Evolutionary conservation across 371 early-diverging fungal species (phyloP).

Genomic region (Mucor circinelloides): DNA sequence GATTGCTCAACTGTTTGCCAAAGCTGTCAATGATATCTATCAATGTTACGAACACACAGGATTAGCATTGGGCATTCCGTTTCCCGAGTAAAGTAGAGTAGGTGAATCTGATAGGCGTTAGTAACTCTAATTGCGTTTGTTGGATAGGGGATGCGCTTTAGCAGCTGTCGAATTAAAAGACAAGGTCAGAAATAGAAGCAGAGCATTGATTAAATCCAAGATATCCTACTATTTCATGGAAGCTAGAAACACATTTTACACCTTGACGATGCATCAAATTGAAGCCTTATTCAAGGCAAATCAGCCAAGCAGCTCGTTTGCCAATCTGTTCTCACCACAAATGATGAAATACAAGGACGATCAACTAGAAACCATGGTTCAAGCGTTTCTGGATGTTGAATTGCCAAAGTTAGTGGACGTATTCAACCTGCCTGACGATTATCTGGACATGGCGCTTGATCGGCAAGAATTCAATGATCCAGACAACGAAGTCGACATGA

Average conservation of each 20-base stretch:
- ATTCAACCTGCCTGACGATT: slow-evolving; percentile 7
- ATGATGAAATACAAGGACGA: slow-evolving; percentile 5
- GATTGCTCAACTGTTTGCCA: neutral
- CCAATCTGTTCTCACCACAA: slow-evolving; percentile 3
- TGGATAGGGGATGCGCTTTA: slow-evolving; percentile 18
- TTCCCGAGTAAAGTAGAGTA: slow-evolving; percentile 11
- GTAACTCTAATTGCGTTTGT: neutral
- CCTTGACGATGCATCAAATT: neutral
- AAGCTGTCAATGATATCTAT: slow-evolving; percentile 12
- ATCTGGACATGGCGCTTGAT: neutral
- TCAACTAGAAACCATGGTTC: slow-evolving; percentile 8
- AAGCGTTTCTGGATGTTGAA: slow-evolving; percentile 7
- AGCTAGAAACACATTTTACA: neutral
- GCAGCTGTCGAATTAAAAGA: slow-evolving; percentile 11
- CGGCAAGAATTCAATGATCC: neutral
- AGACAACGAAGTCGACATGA: neutral
- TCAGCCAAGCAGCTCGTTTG: neutral
- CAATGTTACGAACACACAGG: slow-evolving; percentile 10
- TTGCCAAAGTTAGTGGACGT: slow-evolving; percentile 7
- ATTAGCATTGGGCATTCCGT: slow-evolving; percentile 6
- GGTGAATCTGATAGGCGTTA: neutral
- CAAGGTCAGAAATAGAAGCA: slow-evolving; percentile 5
- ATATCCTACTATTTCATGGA: slow-evolving; percentile 6
- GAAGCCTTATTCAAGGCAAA: neutral
- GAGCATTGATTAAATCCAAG: slow-evolving; percentile 12